Base-by-base conservation (phyloP, 108 stramenopile genomes). In the Pseudonitzschia pungens region DNA sequence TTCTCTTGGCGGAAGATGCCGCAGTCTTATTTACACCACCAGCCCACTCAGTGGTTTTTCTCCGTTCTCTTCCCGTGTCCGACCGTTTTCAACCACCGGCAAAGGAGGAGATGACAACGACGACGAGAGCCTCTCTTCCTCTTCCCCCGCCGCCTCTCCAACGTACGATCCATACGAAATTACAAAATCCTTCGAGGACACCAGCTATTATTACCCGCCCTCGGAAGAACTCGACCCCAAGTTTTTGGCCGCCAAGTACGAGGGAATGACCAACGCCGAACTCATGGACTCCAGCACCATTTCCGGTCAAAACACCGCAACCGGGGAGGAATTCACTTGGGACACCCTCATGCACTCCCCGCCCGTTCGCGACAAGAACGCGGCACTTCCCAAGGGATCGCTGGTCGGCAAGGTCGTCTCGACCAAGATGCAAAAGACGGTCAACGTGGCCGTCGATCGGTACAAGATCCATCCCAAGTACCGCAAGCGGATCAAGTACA, bases 361-460 rank as follows among this genome's bases (percentile, higher is more conserved):
- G n/a, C 93, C 89, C 29, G 70, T 85, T 16, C 77, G 78, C 21
- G 77, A 77, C 44, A 69, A 70, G 55, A 58, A 58, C 29, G 57
- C 66, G 58, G 45, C 51, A 41, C 72, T 89, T 43, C 90, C 91
- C 36, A 81, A 86, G 2, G 90, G 90, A 14, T 86, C 91, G 21
- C 72, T 96, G 50, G 87, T 96, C 20, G 95, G 95, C 28, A 86
- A 69, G 27, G 95, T 96, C 12, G 95, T 96, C 11, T 87, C 85
- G 22, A 88, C 88, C 72, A 93, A 93, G 66, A 96, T 96, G 95
- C 71, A 89, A 63, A 93, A 93, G 76, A 93, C 92, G 4, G 87
- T 96, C 53, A 93, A 92, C 80, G 95, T 96, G 18, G 85, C 85
- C n/a, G 92, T 96, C 36, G 90, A 93, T 68, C 83, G 95, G 15